These are phyloP conservation scores for Tinospora cordifolia DNA, from an alignment of 164 flowering plant genomes.

Conservation along the genomic window DNA sequence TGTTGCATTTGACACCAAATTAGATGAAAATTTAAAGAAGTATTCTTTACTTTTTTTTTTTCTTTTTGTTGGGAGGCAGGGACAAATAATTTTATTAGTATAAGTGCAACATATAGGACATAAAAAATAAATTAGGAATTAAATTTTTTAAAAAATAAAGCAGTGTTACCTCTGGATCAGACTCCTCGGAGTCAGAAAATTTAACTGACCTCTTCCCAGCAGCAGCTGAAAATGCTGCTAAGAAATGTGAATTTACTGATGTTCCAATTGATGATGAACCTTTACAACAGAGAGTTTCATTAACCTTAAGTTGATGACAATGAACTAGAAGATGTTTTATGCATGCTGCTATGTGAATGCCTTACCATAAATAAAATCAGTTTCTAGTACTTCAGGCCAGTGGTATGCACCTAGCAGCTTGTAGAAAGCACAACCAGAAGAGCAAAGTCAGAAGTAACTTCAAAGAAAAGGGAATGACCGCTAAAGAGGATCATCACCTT, in stretches of 20 bases:
- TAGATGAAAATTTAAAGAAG: background rate
- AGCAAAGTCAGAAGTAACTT: background rate
- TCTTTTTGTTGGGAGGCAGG: background rate
- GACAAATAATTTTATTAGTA: too few species aligned
- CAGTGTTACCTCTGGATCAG: constrained; percentile 80
- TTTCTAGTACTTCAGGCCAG: constrained; percentile 72
- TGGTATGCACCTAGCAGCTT: constrained; percentile 59
- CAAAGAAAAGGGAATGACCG: background rate
- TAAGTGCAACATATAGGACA: too few species aligned
- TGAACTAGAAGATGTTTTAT: background rate
- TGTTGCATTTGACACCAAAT: background rate
- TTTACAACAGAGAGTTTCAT: constrained; percentile 13
- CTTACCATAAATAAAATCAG: constrained; percentile 77
- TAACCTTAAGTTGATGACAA: background rate
- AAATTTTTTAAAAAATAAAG: background rate
- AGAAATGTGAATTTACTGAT: constrained; percentile 57
- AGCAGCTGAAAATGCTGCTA: constrained; percentile 87
- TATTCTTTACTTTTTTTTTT: constrained; percentile 12
- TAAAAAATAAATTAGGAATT: too few species aligned
- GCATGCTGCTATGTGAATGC: background rate
- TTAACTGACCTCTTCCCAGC: constrained; percentile 58
- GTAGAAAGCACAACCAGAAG: background rate
- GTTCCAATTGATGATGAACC: constrained; percentile 87
- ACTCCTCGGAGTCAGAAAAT: constrained; percentile 66
- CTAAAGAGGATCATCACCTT: background rate